These are phyloP conservation scores for Aspergillus pseudonomiae DNA, from an alignment of 2,329 filamentous ascomycete species.

Conservation along the genomic window DNA sequence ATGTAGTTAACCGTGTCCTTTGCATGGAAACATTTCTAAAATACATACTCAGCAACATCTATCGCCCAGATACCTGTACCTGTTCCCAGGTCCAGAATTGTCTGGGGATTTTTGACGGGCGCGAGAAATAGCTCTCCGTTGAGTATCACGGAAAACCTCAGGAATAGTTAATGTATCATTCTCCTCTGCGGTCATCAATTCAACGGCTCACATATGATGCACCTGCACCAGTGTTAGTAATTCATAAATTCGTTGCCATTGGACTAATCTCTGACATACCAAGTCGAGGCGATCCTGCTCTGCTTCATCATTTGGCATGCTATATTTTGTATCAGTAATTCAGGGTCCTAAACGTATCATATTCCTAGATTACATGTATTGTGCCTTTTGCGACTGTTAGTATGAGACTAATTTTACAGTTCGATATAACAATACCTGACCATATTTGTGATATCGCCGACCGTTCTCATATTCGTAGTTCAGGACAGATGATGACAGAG, in stretches of 20 bases:
- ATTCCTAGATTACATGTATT: not conserved
- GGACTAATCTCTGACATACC: not conserved
- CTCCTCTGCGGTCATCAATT: not conserved
- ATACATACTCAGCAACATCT: not conserved
- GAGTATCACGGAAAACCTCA: not conserved
- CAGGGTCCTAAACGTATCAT: fast-evolving
- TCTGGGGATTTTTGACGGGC: not conserved
- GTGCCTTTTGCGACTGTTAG: not conserved
- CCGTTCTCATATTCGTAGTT: not conserved
- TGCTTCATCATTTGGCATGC: not conserved
- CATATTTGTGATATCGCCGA: not conserved
- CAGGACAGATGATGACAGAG: not conserved
- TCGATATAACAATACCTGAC: not conserved
- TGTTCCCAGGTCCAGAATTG: not conserved
- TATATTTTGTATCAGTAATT: not conserved
- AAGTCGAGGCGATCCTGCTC: not conserved
- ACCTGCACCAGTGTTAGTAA: not conserved
- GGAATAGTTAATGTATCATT: not conserved
- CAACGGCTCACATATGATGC: not conserved
- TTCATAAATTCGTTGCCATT: too few relatives aligned
- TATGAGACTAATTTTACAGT: not conserved
- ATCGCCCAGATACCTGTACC: conserved; percentile 25
- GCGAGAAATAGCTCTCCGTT: not conserved
- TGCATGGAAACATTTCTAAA: not conserved
- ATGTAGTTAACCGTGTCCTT: not conserved